phyloP scores from a whole-genome alignment of 495 filamentous ascomycete genomes.

The Neurospora africana region DNA sequence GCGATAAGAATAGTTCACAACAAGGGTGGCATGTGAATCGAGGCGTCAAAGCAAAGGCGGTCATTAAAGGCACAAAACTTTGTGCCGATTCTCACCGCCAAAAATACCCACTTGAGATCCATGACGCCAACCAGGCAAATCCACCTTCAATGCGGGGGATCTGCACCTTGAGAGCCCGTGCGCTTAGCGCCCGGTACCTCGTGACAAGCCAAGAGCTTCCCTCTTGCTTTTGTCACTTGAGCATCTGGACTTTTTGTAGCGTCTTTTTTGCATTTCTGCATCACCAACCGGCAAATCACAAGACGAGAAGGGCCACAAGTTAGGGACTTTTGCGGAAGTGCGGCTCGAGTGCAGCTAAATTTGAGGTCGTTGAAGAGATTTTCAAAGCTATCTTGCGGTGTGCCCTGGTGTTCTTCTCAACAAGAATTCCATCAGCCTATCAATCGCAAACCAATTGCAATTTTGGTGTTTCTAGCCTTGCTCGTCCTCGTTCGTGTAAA shows the following conservation, averaged over 20 bases:
- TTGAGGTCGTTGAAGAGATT: neutral
- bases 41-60: constrained; percentile 2
- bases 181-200: neutral
- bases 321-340: neutral
- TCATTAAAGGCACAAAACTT: neutral
- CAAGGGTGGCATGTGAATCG: neutral
- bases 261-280: neutral
- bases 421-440: neutral
- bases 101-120: neutral
- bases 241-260: neutral
- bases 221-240: neutral
- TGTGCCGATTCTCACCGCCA: neutral
- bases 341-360: neutral
- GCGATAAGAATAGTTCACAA: neutral
- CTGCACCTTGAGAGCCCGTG: neutral
- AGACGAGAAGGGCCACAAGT: neutral
- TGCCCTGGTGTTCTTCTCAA: neutral
- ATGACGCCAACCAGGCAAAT: constrained; percentile 1
- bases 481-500: neutral
- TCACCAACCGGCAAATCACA: neutral
- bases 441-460: neutral
- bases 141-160: neutral
- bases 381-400: neutral
- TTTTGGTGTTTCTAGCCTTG: neutral
- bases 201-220: neutral